Evolutionary conservation across 192 early-diverging fungal genomes (phyloP).

Genomic region (Coemansia erecta): DNA sequence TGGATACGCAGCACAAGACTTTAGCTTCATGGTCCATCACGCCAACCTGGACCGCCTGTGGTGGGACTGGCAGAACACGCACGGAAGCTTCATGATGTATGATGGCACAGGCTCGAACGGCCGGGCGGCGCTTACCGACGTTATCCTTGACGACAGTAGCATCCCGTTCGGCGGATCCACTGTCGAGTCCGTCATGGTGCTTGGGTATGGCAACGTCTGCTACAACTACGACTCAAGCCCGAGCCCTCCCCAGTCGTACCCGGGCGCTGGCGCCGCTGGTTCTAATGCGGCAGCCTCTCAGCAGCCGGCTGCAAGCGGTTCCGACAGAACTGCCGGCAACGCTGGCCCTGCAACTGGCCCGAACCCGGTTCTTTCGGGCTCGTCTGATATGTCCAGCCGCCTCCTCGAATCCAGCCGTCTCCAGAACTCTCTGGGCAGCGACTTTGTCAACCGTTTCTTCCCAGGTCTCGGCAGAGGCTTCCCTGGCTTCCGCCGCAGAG

Average conservation of each 20-base stretch:
- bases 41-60: slow-evolving; percentile 54
- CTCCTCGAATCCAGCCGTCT: slow-evolving; percentile 25
- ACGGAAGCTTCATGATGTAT: slow-evolving; percentile 34
- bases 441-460: slow-evolving; percentile 41
- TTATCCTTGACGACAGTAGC: slow-evolving; percentile 32
- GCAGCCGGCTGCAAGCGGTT: neutral
- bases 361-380: slow-evolving; percentile 20
- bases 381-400: slow-evolving; percentile 29
- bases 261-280: slow-evolving; percentile 10
- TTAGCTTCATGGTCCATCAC: slow-evolving; percentile 54
- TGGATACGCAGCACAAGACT: slow-evolving; percentile 50
- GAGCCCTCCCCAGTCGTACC: slow-evolving; percentile 32
- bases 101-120: slow-evolving; percentile 36
- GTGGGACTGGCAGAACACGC: slow-evolving; percentile 54
- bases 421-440: slow-evolving; percentile 26
- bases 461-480: slow-evolving; percentile 19
- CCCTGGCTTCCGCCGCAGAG: slow-evolving; percentile 17
- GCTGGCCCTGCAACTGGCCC: neutral
- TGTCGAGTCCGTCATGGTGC: slow-evolving; percentile 47
- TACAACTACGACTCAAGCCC: slow-evolving; percentile 46
- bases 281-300: slow-evolving; percentile 6
- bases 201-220: slow-evolving; percentile 51
- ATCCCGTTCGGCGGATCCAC: slow-evolving; percentile 32
- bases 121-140: slow-evolving; percentile 27
- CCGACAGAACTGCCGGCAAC: slow-evolving; percentile 13